Evolutionary conservation across 371 early-diverging fungal species (phyloP).

Genomic region (Saksenaea oblongispora): DNA sequence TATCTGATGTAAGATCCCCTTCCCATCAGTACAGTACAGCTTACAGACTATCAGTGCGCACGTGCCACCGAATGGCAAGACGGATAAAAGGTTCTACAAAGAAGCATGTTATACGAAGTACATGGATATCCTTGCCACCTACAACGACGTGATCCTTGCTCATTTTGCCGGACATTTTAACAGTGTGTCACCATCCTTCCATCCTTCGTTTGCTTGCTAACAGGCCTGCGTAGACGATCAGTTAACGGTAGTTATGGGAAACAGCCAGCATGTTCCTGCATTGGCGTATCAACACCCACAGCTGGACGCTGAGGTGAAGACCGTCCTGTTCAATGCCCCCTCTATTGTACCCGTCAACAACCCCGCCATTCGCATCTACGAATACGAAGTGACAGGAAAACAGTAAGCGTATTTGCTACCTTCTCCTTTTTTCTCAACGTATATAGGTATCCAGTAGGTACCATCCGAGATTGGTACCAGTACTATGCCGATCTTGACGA

Average conservation of each 20-base stretch:
- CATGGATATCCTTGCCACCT: conserved; percentile 39
- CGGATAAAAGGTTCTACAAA: conserved; percentile 21
- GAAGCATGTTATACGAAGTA: conserved; percentile 34
- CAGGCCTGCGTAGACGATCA: conserved; percentile 18
- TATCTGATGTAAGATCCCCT: conserved; percentile 19
- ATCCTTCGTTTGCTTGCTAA: not conserved
- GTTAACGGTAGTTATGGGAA: conserved; percentile 18
- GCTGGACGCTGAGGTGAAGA: conserved; percentile 4
- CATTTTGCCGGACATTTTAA: conserved; percentile 56
- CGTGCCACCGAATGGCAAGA: conserved; percentile 44
- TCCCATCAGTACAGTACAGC: not conserved
- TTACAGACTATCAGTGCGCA: conserved; percentile 31
- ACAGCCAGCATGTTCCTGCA: not conserved
- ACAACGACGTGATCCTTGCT: conserved; percentile 37
- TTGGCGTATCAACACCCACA: not conserved
- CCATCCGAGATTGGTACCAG: conserved; percentile 42
- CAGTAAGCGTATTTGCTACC: conserved; percentile 7
- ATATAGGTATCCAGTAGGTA: conserved; percentile 33
- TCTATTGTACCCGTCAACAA: conserved; percentile 52
- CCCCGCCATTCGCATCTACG: conserved; percentile 54
- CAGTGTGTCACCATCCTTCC: conserved; percentile 10
- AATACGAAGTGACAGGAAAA: conserved; percentile 30
- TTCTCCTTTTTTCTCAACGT: not conserved
- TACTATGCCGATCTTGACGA: conserved; percentile 42
- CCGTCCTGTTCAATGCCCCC: conserved; percentile 44